Percentiles rank a stretch among this genome's conserved stretches.
Evolutionary conservation across 2,329 filamentous ascomycete genomes (phyloP).

Genomic region (Blastomyces parvus): DNA sequence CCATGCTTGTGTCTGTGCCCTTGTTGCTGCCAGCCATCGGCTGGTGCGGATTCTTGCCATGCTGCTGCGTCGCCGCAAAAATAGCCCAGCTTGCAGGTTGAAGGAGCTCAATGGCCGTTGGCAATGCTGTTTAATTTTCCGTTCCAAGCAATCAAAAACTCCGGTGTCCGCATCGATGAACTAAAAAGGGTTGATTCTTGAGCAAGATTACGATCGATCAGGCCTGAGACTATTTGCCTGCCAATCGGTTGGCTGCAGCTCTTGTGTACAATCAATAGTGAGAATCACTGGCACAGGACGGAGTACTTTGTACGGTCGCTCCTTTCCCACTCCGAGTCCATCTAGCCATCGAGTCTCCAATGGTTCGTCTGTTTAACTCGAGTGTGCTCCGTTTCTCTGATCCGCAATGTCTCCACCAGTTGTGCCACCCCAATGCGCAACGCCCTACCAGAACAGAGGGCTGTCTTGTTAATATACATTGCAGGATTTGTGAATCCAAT

Average conservation of each 20-base stretch:
- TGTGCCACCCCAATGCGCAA: background rate
- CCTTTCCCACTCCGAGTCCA: background rate
- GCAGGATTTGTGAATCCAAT: background rate
- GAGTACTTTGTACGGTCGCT: too few relatives aligned
- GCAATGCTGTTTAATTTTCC: background rate
- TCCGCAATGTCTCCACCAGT: background rate
- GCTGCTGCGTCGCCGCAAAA: background rate
- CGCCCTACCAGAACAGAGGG: background rate
- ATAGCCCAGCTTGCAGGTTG: background rate
- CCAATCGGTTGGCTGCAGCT: slow-evolving; percentile 7
- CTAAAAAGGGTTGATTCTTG: background rate
- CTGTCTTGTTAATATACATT: background rate
- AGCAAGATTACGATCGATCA: background rate
- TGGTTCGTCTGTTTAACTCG: background rate
- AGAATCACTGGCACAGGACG: too few relatives aligned
- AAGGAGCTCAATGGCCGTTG: background rate
- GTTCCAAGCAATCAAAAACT: background rate
- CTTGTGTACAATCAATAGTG: background rate
- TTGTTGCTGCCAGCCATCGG: background rate
- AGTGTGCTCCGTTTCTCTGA: background rate
- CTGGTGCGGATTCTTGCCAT: too few relatives aligned
- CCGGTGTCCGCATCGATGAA: background rate
- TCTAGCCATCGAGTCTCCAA: background rate
- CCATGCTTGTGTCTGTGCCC: background rate
- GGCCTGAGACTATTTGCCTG: background rate